Evolutionary conservation across 768 basidiomycete species (phyloP), one percentile per base, ranked within the genome.

Genomic region (Mycena galopus): DNA sequence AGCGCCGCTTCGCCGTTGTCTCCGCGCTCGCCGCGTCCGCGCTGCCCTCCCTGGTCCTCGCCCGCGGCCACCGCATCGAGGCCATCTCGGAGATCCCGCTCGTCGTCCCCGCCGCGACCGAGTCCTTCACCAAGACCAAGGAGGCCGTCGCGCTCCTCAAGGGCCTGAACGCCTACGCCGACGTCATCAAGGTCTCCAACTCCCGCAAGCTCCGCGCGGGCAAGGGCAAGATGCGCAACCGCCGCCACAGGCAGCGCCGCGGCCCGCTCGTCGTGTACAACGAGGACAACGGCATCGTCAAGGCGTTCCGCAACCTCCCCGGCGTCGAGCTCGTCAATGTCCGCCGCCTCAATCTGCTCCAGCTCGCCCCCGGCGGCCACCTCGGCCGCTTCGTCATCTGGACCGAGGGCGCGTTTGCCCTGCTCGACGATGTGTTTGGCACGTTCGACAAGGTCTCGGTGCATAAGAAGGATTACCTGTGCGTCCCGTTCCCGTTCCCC

Each of bases 331-430:
- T 97, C 64, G 95, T 94, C 85, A 97, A 95, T 82, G 98, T 99
- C 77, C 90, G 92, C 83, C 86, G 94, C 62, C 88, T 99, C 78
- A 99, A 99, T 88, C 91, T 99, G 79, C 96, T 99, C 82, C 96
- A 98, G 86, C 95, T 99, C 82, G 98, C 98, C 19, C 98, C 98
- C 59, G 98, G 98, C 91, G 98, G 98, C 76, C 98, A 99, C 82
- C 92, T 99, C 72, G 98, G 98, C 73, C 96, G 98, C 74, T 99
- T 99, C 87, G 88, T 98, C 82, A 97, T 99, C 89, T 99, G 98
- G 98, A 99, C 98, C 73, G 94, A 97, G 86, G 89, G 89, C 78
- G 98, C 98, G 30, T 98, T 99, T 82, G 88, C 85, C 64, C 91
- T 94, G 75, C 94, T 99, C 67, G 98, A 99, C 82, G 93, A 96